Base-by-base conservation (phyloP, 2,329 filamentous ascomycete species). In the Aspergillus ruber region DNA sequence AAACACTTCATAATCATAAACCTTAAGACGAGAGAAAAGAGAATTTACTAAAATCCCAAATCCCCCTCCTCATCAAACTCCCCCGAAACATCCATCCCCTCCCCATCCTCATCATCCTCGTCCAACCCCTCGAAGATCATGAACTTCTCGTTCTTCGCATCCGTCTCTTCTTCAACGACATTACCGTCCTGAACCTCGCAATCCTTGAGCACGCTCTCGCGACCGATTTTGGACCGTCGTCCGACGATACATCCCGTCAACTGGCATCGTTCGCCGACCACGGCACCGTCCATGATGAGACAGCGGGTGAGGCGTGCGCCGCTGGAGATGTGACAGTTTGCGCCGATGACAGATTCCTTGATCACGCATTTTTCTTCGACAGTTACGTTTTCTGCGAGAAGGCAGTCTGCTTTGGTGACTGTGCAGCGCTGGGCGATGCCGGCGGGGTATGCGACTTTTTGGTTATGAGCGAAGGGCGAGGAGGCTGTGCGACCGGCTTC, bases 151-250 rank as follows among this genome's bases (percentile, higher is more conserved):
- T 77, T 76, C 67, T 82, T 83, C 23, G 74, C 73, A 49, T 82
- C 79, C 6, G 75, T 86, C n/a, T 87, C 80, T 60, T 94, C 90
- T 41, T 90, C 84, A 1, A 95, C 78, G 7, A 91, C 76, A 63
- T 91, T 91, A 2, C 76, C 78, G 67, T 95, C 88, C 65, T 95
- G 90, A 4, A 97, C 85, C 69, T 97, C 90, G 59, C 90, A 96
- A 51, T 95, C 88, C 45, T 85, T 90, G 56, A 97, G 70, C n/a
- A 83, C 79, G 5, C 78, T 84, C 7, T 84, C 85, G 42, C 88
- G 87, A n/a, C 91, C 90, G 56, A 98, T 82, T 59, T 86, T 84
- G 55, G 85, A 86, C 52, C 88, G 74, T 61, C 85, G 82, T 4
- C 93, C 93, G 36, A 97, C 71, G 27, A 97, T 87, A 62, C 90